These are phyloP conservation scores for Dactylellina parvicollis DNA, from an alignment of 2,329 filamentous ascomycete species.

Conservation along the genomic window DNA sequence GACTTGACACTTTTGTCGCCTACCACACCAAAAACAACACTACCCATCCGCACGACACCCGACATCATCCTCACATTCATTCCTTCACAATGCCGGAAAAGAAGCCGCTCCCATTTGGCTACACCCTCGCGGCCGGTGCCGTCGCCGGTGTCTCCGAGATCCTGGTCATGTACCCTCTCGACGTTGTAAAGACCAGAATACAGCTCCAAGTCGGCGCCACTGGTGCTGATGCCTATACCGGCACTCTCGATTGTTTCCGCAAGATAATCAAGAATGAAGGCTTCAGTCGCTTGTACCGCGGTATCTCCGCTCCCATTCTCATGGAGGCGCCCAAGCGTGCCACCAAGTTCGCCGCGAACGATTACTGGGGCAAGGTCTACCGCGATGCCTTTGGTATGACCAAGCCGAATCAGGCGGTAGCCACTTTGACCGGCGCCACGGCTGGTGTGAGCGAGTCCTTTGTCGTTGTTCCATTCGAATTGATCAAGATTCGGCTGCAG, in stretches of 20 bases:
- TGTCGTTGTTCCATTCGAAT: conserved; percentile 96
- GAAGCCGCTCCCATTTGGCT: conserved; percentile 87
- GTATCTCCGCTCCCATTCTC: conserved; percentile 92
- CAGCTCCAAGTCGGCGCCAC: conserved; percentile 81
- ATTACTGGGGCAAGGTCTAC: conserved; percentile 97
- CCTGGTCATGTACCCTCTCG: conserved; percentile 85
- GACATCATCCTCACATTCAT: conserved; percentile 4
- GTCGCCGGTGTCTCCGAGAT: conserved; percentile 93
- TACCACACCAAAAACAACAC: conserved; percentile 28
- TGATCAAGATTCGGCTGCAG: conserved; percentile 97
- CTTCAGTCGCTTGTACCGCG: conserved; percentile 90
- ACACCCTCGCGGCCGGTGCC: conserved; percentile 96
- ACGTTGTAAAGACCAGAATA: conserved; percentile 97
- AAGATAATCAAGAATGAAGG: conserved; percentile 98
- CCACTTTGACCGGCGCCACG: conserved; percentile 90
- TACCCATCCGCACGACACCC: conserved; percentile 12
- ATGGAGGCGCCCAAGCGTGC: conserved; percentile 98
- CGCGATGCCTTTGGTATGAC: conserved; percentile 82
- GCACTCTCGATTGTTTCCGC: conserved; percentile 97
- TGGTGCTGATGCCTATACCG: conserved; percentile 87
- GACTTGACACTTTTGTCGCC: conserved; percentile 15
- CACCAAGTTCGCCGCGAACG: conserved; percentile 98
- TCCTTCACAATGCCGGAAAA: conserved; percentile 70
- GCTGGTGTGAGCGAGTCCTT: conserved; percentile 96
- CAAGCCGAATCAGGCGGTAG: conserved; percentile 88